These are phyloP conservation scores for Tuber brumale DNA, from an alignment of 495 filamentous ascomycete genomes.

Conservation along the genomic window DNA sequence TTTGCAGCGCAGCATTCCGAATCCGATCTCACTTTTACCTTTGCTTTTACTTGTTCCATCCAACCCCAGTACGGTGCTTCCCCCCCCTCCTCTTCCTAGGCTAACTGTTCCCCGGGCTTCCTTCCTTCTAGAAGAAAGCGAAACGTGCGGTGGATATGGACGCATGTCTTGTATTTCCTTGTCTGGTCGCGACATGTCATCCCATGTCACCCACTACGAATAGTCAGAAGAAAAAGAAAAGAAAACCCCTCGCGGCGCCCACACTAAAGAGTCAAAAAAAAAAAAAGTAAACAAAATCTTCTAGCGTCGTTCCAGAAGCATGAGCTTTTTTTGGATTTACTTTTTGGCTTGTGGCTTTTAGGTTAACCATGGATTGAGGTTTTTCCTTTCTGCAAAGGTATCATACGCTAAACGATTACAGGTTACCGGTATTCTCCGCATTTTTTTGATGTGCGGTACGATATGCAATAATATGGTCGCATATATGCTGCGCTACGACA, in stretches of 20 bases:
- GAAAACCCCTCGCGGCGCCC: not conserved
- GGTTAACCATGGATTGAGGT: not conserved
- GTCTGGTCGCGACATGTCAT: not conserved
- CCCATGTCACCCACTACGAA: not conserved
- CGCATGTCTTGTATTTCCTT: not conserved
- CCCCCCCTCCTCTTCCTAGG: not conserved
- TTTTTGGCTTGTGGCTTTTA: slow-evolving; percentile 2
- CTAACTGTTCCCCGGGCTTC: not conserved
- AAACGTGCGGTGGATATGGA: not conserved
- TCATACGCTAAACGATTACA: not conserved
- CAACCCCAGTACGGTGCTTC: not conserved
- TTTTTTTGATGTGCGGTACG: not conserved
- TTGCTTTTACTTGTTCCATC: not conserved
- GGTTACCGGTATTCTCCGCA: not conserved
- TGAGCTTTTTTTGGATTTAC: slow-evolving; percentile 10
- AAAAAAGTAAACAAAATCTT: slow-evolving; percentile 15
- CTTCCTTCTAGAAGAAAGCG: not conserved
- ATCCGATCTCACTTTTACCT: not conserved
- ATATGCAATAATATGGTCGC: not conserved
- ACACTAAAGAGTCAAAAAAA: slow-evolving; percentile 1
- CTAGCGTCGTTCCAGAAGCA: slow-evolving; percentile 22
- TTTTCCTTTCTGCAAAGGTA: not conserved
- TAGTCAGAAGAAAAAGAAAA: not conserved
- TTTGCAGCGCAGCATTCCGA: slow-evolving; percentile 1
- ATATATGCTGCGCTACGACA: not conserved